Evolutionary conservation across 2,329 filamentous ascomycete species (phyloP).

Genomic region (Anisogramma anomala): DNA sequence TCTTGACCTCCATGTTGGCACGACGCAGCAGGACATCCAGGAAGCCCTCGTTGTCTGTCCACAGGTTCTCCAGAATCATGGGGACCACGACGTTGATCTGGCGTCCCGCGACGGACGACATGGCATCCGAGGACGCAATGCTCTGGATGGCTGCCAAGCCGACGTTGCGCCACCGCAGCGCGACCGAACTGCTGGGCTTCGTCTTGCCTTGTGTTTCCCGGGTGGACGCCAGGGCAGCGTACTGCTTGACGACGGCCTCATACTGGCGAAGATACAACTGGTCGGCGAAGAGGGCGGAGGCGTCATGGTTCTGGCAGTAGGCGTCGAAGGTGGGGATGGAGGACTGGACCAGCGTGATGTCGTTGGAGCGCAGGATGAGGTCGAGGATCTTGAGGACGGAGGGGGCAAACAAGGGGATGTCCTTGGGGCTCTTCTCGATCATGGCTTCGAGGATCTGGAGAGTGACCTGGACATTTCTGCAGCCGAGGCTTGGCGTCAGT

Average conservation of each 20-base stretch:
- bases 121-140: conserved; percentile 66
- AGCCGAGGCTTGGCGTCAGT: conserved; percentile 3
- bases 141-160: conserved; percentile 71
- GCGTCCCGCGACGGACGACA: conserved; percentile 62
- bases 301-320: conserved; percentile 82
- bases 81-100: conserved; percentile 73
- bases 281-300: conserved; percentile 73
- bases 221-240: conserved; percentile 68
- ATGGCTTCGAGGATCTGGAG: conserved; percentile 84
- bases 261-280: conserved; percentile 74
- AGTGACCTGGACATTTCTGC: conserved; percentile 84
- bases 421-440: conserved; percentile 84
- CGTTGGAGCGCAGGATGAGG: conserved; percentile 70
- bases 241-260: conserved; percentile 66
- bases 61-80: conserved; percentile 76
- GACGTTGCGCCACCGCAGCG: conserved; percentile 64
- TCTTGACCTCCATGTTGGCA: conserved; percentile 55
- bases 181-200: conserved; percentile 56
- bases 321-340: conserved; percentile 76
- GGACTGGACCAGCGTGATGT: conserved; percentile 87
- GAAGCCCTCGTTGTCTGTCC: conserved; percentile 60
- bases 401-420: conserved; percentile 77
- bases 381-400: conserved; percentile 77
- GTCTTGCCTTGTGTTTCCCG: conserved; percentile 39
- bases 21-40: conserved; percentile 57